phyloP scores from a whole-genome alignment of 192 early-diverging fungal species.

The Podila horticola region DNA sequence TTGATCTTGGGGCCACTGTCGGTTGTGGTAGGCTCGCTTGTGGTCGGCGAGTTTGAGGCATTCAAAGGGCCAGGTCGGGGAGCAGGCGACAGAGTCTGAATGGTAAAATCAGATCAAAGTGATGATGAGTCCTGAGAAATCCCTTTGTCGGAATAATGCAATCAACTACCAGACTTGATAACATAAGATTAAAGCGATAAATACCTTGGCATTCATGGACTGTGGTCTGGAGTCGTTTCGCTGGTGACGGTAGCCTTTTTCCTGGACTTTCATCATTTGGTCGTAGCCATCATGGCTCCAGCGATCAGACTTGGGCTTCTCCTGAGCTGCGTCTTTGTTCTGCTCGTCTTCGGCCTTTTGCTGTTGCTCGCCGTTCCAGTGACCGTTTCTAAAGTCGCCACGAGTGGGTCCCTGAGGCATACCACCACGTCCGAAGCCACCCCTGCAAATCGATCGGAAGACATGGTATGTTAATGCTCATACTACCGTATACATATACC shows the following conservation, averaged over 20 bases:
- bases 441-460: neutral
- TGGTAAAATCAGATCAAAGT: too few relatives aligned
- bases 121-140: too few relatives aligned
- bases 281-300: slow-evolving; percentile 66
- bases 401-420: slow-evolving; percentile 26
- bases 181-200: neutral
- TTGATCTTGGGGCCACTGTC: too few relatives aligned
- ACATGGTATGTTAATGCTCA: neutral
- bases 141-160: neutral
- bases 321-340: neutral
- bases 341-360: slow-evolving; percentile 10
- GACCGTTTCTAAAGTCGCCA: slow-evolving; percentile 25
- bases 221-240: slow-evolving; percentile 36
- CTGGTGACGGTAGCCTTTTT: slow-evolving; percentile 42
- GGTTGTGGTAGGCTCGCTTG: too few relatives aligned
- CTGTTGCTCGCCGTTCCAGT: neutral
- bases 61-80: too few relatives aligned
- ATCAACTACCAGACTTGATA: neutral
- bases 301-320: slow-evolving; percentile 32
- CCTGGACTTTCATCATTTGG: slow-evolving; percentile 59
- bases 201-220: slow-evolving; percentile 45
- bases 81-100: too few relatives aligned
- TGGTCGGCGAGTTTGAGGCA: too few relatives aligned
- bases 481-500: neutral
- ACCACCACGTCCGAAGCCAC: slow-evolving; percentile 30